These are phyloP conservation scores for Anisodus tanguticus DNA, from an alignment of 257 asterid genomes.

Conservation along the genomic window DNA sequence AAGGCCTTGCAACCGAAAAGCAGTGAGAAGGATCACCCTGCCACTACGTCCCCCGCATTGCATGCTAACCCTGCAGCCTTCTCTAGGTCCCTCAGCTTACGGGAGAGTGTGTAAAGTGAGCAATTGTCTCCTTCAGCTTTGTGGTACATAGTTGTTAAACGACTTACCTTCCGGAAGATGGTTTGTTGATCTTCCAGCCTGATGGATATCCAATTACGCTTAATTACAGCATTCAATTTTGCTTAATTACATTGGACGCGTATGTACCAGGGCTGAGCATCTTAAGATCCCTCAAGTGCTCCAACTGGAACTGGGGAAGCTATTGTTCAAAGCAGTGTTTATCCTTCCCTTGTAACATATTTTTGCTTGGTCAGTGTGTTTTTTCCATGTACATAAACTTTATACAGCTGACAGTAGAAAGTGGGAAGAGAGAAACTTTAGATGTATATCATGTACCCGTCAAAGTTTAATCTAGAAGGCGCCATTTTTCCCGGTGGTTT, in stretches of 20 bases:
- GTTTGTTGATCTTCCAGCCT: not conserved
- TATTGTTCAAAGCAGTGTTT: constrained; percentile 26
- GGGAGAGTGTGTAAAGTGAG: constrained; percentile 48
- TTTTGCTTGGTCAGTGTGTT: constrained; percentile 37
- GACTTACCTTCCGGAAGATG: constrained; percentile 17
- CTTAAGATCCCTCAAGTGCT: not conserved
- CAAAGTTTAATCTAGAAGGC: constrained; percentile 31
- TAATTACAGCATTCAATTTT: not conserved
- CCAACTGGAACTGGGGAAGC: constrained; percentile 30
- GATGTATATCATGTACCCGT: constrained; percentile 34
- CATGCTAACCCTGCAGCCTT: constrained; percentile 88
- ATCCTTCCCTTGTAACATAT: constrained; percentile 38
- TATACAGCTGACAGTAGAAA: constrained; percentile 38
- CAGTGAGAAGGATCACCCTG: constrained; percentile 38
- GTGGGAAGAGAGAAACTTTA: constrained; percentile 1
- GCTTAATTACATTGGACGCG: not conserved
- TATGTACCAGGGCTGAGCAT: not conserved
- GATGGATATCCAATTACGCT: not conserved
- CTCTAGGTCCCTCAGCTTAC: constrained; percentile 72
- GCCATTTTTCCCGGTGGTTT: constrained; percentile 32
- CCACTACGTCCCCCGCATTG: constrained; percentile 41
- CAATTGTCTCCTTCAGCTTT: not conserved
- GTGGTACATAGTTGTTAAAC: not conserved
- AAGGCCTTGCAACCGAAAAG: constrained; percentile 66
- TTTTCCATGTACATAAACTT: constrained; percentile 44